These are phyloP conservation scores for Chlamydomonas sphaeroides DNA, from an alignment of 139 green algal genomes.

Conservation along the genomic window DNA sequence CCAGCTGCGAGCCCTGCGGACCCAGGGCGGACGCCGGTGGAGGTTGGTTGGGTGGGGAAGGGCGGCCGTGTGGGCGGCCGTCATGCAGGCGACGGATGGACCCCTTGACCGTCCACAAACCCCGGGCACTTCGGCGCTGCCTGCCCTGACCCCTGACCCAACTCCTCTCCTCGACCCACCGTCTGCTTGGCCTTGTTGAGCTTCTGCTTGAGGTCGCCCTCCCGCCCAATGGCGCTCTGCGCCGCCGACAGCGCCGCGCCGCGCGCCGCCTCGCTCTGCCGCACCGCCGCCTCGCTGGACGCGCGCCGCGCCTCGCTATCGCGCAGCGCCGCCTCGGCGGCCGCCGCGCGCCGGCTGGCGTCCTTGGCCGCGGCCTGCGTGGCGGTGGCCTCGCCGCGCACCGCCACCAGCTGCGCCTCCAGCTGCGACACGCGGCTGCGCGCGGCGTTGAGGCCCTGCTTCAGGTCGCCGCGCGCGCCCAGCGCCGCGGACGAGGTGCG, in stretches of 20 bases:
- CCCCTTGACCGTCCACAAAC: background rate
- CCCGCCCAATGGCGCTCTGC: conserved; percentile 22
- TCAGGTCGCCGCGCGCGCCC: conserved; percentile 21
- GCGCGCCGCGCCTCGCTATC: conserved; percentile 6
- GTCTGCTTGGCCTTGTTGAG: conserved; percentile 16
- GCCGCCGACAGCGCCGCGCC: background rate
- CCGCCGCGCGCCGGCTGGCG: background rate
- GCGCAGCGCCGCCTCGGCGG: background rate
- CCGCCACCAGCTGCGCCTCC: conserved; percentile 28
- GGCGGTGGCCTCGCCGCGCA: conserved; percentile 6
- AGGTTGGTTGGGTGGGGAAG: background rate
- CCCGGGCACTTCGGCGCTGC: no score
- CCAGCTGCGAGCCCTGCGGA: conserved; percentile 13
- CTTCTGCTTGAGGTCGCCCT: conserved; percentile 40
- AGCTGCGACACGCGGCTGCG: conserved; percentile 3
- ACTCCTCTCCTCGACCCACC: conserved; percentile 11
- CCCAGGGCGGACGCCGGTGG: no score
- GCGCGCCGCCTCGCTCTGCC: background rate
- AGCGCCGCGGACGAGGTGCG: background rate
- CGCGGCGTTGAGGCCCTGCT: conserved; percentile 25
- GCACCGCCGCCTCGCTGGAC: background rate
- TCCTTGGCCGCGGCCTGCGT: conserved; percentile 5
- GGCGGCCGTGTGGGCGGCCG: background rate
- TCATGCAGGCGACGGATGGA: background rate
- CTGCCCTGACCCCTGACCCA: no score